Evolutionary conservation across 441 rosid genomes (phyloP).

Genomic region (Manihot esculenta): DNA sequence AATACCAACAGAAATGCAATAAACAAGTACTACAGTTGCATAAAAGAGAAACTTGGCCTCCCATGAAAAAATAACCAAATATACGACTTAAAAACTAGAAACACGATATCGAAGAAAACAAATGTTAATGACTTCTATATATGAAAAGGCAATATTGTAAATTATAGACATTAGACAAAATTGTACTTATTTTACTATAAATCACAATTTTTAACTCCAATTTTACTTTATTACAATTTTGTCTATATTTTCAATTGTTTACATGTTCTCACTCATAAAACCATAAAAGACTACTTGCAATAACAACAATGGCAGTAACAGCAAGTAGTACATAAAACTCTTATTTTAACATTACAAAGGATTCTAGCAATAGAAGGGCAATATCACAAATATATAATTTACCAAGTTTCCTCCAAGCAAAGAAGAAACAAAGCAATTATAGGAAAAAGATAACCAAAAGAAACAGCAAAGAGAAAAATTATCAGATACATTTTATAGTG

Average conservation of each 20-base stretch:
- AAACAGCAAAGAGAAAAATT: not conserved
- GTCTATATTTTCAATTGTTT: too few relatives aligned
- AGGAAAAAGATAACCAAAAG: not conserved
- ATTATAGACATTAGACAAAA: too few relatives aligned
- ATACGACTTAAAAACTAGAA: not conserved
- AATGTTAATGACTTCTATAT: too few relatives aligned
- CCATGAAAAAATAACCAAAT: not conserved
- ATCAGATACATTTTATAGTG: not conserved
- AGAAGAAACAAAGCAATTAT: not conserved
- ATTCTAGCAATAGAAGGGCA: not conserved
- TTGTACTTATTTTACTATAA: too few relatives aligned
- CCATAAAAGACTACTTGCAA: too few relatives aligned
- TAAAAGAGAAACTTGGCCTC: slow-evolving; percentile 6
- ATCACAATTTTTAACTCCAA: too few relatives aligned
- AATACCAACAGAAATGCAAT: not conserved
- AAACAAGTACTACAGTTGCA: slow-evolving; percentile 9
- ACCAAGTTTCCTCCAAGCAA: not conserved
- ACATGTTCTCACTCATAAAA: too few relatives aligned
- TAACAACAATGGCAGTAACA: not conserved
- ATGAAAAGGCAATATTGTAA: too few relatives aligned
- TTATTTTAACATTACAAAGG: not conserved
- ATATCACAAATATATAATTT: not conserved
- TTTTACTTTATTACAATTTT: too few relatives aligned
- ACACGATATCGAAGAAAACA: slow-evolving; percentile 12
- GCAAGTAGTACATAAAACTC: not conserved